Evolutionary conservation across 495 filamentous ascomycete genomes (phyloP).

Genomic region (Halenospora varia): DNA sequence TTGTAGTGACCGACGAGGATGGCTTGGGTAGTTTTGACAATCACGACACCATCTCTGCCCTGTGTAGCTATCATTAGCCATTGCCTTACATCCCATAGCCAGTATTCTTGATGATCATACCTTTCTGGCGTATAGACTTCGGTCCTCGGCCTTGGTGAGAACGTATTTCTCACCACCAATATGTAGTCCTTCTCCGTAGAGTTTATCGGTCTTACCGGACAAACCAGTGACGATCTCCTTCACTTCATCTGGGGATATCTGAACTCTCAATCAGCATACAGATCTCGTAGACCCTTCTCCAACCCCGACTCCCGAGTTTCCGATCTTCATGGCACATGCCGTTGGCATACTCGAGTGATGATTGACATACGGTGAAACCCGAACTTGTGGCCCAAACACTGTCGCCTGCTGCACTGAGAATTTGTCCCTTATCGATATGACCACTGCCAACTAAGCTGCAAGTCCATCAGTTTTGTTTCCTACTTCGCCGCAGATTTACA

Average conservation of each 20-base stretch:
- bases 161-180: conserved; percentile 69
- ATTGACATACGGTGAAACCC: conserved; percentile 63
- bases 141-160: conserved; percentile 62
- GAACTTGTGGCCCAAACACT: conserved; percentile 74
- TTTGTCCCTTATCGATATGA: conserved; percentile 84
- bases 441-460: conserved; percentile 75
- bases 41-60: conserved; percentile 76
- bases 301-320: background rate
- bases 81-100: background rate
- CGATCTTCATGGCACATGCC: background rate
- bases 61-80: conserved; percentile 29
- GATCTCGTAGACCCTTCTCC: background rate
- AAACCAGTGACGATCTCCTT: conserved; percentile 47
- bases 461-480: conserved; percentile 5
- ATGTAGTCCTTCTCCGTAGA: conserved; percentile 60
- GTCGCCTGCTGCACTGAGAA: conserved; percentile 76
- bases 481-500: conserved; percentile 9
- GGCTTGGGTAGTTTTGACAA: conserved; percentile 79
- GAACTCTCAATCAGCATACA: conserved; percentile 5
- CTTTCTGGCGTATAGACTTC: conserved; percentile 81
- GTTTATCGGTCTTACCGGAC: conserved; percentile 43
- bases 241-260: conserved; percentile 60
- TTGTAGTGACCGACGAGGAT: conserved; percentile 83
- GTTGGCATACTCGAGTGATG: conserved; percentile 11
- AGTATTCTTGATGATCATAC: conserved; percentile 44